A percentile compares a stretch with the other conserved stretches of the same genome.
Evolutionary conservation across 2,329 filamentous ascomycete species (phyloP).

Genomic region (Scopulariopsis brevicaulis): DNA sequence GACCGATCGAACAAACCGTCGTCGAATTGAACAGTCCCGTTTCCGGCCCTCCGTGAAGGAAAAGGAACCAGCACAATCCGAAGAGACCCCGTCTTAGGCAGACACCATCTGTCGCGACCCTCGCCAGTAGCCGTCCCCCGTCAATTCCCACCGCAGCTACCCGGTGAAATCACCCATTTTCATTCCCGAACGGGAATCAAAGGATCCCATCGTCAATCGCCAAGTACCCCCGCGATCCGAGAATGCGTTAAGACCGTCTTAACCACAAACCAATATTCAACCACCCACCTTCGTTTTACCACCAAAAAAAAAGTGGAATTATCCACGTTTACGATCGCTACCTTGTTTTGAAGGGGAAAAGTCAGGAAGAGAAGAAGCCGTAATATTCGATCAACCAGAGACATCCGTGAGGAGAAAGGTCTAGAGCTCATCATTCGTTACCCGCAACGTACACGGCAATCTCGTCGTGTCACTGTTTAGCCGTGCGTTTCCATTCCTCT

Average conservation of each 20-base stretch:
- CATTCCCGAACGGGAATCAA: not conserved
- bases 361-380: constrained; percentile 5
- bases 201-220: not conserved
- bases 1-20: not conserved
- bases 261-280: not conserved
- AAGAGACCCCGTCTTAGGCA: not conserved
- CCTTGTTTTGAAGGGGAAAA: constrained; percentile 9
- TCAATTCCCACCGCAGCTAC: not conserved
- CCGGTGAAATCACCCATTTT: not conserved
- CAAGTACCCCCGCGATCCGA: not conserved
- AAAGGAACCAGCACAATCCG: not conserved
- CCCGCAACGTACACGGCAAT: not conserved
- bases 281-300: constrained; percentile 4
- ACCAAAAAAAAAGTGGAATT: not conserved
- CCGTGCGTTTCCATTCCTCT: not conserved
- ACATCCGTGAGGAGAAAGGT: constrained; percentile 2
- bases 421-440: constrained; percentile 7
- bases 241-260: not conserved
- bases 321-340: constrained; percentile 25
- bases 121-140: not conserved
- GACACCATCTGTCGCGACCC: not conserved
- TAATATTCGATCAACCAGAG: not conserved
- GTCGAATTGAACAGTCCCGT: not conserved
- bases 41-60: not conserved
- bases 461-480: not conserved